These are phyloP conservation scores for Xylaria sp. DNA, from an alignment of 2,329 filamentous ascomycete genomes.

Conservation along the genomic window DNA sequence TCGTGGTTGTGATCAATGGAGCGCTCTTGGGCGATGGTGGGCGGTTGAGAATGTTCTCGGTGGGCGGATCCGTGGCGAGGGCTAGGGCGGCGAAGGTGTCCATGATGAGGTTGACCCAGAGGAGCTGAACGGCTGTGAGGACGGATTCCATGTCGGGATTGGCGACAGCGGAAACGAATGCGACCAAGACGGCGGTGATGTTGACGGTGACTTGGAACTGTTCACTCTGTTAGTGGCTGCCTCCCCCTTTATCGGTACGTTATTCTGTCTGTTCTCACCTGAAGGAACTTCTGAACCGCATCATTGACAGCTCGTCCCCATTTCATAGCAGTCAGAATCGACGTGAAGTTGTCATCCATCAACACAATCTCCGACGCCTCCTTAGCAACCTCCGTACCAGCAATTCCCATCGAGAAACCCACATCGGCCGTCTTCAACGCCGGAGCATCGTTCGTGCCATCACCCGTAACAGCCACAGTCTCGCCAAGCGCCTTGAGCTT, in stretches of 20 bases:
- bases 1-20: slow-evolving; percentile 64
- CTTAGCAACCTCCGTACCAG: slow-evolving; percentile 62
- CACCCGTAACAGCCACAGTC: slow-evolving; percentile 60
- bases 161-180: slow-evolving; percentile 59
- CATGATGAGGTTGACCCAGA: slow-evolving; percentile 68
- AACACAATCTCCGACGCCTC: slow-evolving; percentile 64
- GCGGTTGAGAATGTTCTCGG: slow-evolving; percentile 51
- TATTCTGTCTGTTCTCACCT: slow-evolving; percentile 34
- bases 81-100: slow-evolving; percentile 63
- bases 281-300: slow-evolving; percentile 62
- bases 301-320: slow-evolving; percentile 68
- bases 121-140: slow-evolving; percentile 59
- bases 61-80: slow-evolving; percentile 58
- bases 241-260: background rate
- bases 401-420: slow-evolving; percentile 63
- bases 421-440: slow-evolving; percentile 62
- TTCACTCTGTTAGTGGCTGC: slow-evolving; percentile 1
- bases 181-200: slow-evolving; percentile 61
- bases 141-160: slow-evolving; percentile 51
- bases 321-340: slow-evolving; percentile 61
- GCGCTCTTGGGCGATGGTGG: slow-evolving; percentile 57
- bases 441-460: slow-evolving; percentile 62
- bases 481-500: slow-evolving; percentile 58
- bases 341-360: slow-evolving; percentile 61
- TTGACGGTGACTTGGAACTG: slow-evolving; percentile 65